Evolutionary conservation across 2,329 filamentous ascomycete genomes (phyloP), one percentile per base, ranked within the genome.

Genomic region (Trichocomaceae sp.): DNA sequence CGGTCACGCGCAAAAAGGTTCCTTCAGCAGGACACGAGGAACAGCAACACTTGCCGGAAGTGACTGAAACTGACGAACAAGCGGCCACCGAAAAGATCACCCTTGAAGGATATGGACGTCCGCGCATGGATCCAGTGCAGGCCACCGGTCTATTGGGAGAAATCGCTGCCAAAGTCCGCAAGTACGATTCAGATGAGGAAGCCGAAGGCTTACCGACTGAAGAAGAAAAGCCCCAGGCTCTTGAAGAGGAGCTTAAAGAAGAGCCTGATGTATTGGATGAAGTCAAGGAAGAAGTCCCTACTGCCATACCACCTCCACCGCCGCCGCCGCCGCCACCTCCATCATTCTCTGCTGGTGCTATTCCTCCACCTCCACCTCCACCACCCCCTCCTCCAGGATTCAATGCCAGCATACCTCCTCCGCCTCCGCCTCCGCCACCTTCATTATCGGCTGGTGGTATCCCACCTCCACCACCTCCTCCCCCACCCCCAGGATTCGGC

Each of bases 61-160:
- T 52, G 23, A 51, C 22, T n/a, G 51, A 55, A 33, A 79, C 75
- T 31, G 77, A 77, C 19, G 79, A 82, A 47, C 84, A 86, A 37
- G 83, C 79, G 26, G 77, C 85, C 41, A 72, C 92, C 22, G 88
- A 91, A 72, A 92, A 85, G 71, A 88, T 91, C 39, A 82, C 85
- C 54, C 75, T 96, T 49, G 82, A 96, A 55, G 82, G 35, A 37
- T 51, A 45, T 41, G 66, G 68, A 52, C 82, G 89, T 58, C 89
- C 90, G 2, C 82, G 81, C 65, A 75, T 85, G 66, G 78, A 78
- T 57, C 72, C 77, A 42, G 70, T 81, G 72, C 71, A 90, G 77
- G 78, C 85, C 76, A 76, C 83, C 77, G 76, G 83, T 67, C 69
- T 92, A 74, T 66, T 86, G 76, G 73, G 79, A 75, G 78, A 96